Conservation (phyloP, 2,329 filamentous ascomycete species). For the Fusarium ambrosium region DNA sequence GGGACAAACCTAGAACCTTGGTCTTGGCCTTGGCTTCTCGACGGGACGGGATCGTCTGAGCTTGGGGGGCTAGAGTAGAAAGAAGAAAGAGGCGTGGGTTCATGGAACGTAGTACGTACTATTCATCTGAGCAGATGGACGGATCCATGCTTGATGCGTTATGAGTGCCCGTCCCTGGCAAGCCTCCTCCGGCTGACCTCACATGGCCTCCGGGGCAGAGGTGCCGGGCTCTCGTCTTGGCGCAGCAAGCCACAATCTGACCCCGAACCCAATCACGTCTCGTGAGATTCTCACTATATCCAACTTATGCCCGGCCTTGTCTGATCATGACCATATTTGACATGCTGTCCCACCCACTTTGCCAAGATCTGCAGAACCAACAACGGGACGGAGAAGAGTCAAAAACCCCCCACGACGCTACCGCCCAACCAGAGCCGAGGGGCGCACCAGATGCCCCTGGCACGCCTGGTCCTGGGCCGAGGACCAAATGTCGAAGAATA, state of each 20-base stretch:
- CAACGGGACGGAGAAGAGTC: neutral
- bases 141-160: neutral
- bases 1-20: neutral
- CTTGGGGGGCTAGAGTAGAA: neutral
- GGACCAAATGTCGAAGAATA: neutral
- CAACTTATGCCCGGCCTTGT: conserved; percentile 8
- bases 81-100: neutral
- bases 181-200: neutral
- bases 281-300: neutral
- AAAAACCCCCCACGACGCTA: neutral
- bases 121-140: neutral
- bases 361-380: conserved; percentile 14
- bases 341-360: neutral
- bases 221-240: neutral
- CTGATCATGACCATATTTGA: neutral
- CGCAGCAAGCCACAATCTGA: neutral
- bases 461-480: neutral
- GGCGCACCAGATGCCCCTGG: neutral
- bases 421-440: neutral
- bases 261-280: neutral
- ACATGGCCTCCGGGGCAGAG: neutral
- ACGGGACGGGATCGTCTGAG: neutral
- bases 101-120: conserved; percentile 1
- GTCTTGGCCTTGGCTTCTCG: neutral
- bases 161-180: neutral